These are phyloP conservation scores for Aspergillus hortae DNA, from an alignment of 2,329 filamentous ascomycete genomes.

Conservation along the genomic window DNA sequence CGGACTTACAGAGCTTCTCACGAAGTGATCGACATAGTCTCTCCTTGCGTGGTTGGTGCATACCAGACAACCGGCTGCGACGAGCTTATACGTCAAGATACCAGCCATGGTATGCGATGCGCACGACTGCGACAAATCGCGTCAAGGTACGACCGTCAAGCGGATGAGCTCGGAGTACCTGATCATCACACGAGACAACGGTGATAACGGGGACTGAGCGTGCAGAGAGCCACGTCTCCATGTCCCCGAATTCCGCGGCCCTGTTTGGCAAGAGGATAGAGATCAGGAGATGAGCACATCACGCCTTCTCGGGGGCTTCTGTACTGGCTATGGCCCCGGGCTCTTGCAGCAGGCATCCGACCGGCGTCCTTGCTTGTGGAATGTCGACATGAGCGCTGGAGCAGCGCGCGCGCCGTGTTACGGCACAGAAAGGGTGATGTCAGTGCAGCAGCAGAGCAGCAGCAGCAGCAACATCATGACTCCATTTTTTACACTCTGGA, in stretches of 20 bases:
- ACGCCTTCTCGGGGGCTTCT: not conserved
- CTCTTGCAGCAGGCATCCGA: not conserved
- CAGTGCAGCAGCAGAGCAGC: conserved; percentile 8
- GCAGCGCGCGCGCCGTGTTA: conserved; percentile 7
- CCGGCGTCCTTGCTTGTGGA: conserved; percentile 11
- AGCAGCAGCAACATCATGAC: not conserved
- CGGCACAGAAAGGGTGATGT: conserved; percentile 15
- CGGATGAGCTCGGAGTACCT: not conserved
- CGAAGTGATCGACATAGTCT: conserved; percentile 1
- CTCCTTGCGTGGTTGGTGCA: conserved; percentile 17
- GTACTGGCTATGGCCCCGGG: not conserved
- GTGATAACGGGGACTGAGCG: not conserved
- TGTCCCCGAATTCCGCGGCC: not conserved
- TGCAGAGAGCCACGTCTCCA: not conserved
- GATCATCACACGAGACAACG: not conserved
- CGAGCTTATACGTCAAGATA: conserved; percentile 14
- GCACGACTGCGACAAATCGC: conserved; percentile 3
- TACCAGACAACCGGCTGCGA: conserved; percentile 9
- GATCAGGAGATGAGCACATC: not conserved
- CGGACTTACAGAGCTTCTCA: not conserved
- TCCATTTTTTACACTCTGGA: not conserved
- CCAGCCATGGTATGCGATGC: conserved; percentile 14
- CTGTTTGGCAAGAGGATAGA: not conserved
- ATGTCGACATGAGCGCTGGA: conserved; percentile 13
- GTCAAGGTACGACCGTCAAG: not conserved